These are phyloP conservation scores for Botrytis tulipae DNA, from an alignment of 2,329 filamentous ascomycete species.

Conservation along the genomic window DNA sequence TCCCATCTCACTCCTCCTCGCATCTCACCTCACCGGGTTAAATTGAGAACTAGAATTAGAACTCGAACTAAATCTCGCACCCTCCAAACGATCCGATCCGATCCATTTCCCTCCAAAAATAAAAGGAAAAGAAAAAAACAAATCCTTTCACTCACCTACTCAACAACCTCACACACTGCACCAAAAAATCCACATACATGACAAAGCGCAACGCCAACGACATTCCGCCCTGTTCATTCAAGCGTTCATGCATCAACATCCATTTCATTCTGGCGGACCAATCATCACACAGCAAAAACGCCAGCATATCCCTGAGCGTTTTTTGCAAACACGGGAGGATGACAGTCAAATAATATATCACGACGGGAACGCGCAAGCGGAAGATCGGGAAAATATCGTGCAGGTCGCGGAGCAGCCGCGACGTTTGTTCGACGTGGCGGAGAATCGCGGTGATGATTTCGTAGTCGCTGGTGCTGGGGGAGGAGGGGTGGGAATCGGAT, in stretches of 20 bases:
- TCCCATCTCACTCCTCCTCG: slow-evolving; percentile 23
- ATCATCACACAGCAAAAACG: slow-evolving; percentile 51
- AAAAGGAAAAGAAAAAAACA: not conserved
- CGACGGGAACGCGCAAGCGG: slow-evolving; percentile 48
- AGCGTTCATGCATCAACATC: slow-evolving; percentile 57
- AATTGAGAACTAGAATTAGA: not conserved
- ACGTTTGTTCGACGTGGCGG: slow-evolving; percentile 38
- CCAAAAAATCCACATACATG: slow-evolving; percentile 56
- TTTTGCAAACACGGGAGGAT: slow-evolving; percentile 55
- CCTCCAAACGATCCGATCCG: not conserved
- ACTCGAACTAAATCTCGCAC: not conserved
- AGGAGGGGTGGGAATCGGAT: not conserved
- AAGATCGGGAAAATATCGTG: slow-evolving; percentile 55
- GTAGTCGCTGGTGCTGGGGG: slow-evolving; percentile 30
- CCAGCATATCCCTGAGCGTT: slow-evolving; percentile 53
- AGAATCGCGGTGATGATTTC: slow-evolving; percentile 49
- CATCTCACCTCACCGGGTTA: not conserved
- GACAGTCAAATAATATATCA: slow-evolving; percentile 56
- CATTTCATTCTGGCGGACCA: slow-evolving; percentile 51
- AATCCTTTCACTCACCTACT: slow-evolving; percentile 44
- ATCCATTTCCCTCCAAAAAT: no score
- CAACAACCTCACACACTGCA: slow-evolving; percentile 50
- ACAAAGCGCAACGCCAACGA: slow-evolving; percentile 53
- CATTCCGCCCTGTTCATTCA: slow-evolving; percentile 53
- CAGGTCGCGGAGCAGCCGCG: slow-evolving; percentile 51